Percentiles rank a stretch among this genome's conserved stretches.
phyloP scores from a whole-genome alignment of 495 filamentous ascomycete genomes.

The Pyronema domesticum region DNA sequence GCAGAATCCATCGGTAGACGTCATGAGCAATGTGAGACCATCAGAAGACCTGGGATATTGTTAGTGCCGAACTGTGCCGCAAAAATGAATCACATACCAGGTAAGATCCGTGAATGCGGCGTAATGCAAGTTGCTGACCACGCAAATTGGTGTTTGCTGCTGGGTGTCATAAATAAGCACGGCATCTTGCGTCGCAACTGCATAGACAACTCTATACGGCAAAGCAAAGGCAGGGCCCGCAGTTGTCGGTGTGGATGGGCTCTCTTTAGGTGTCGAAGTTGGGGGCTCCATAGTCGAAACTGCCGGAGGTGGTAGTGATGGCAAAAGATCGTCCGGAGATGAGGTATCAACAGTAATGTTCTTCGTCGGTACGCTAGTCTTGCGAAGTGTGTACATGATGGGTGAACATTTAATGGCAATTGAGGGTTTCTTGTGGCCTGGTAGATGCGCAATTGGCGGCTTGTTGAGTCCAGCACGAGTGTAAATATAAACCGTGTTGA shows the following conservation, averaged over 20 bases:
- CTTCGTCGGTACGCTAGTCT: constrained; percentile 48
- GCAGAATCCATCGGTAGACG: constrained; percentile 94
- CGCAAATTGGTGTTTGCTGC: constrained; percentile 75
- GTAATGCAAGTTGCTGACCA: constrained; percentile 92
- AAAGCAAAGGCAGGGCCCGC: constrained; percentile 59
- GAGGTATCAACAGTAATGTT: constrained; percentile 91
- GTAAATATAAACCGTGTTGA: constrained; percentile 97
- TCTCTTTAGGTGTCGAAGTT: constrained; percentile 29
- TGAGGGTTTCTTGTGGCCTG: constrained; percentile 95
- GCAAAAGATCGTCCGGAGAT: constrained; percentile 65
- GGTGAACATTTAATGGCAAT: constrained; percentile 92
- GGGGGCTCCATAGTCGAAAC: constrained; percentile 70
- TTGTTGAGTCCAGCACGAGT: constrained; percentile 92
- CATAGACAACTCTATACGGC: constrained; percentile 88
- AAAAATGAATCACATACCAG: constrained; percentile 43
- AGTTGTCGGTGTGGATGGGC: constrained; percentile 32
- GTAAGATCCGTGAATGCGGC: constrained; percentile 93
- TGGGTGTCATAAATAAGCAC: constrained; percentile 96
- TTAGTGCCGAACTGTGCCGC: constrained; percentile 14
- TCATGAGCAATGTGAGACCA: constrained; percentile 80
- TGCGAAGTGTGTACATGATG: constrained; percentile 64
- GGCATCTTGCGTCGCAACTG: constrained; percentile 91
- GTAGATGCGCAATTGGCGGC: constrained; percentile 90
- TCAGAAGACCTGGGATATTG: constrained; percentile 62
- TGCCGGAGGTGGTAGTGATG: constrained; percentile 61